Conservation (phyloP, 106 monocot genomes). For the Ottelia alismoides region DNA sequence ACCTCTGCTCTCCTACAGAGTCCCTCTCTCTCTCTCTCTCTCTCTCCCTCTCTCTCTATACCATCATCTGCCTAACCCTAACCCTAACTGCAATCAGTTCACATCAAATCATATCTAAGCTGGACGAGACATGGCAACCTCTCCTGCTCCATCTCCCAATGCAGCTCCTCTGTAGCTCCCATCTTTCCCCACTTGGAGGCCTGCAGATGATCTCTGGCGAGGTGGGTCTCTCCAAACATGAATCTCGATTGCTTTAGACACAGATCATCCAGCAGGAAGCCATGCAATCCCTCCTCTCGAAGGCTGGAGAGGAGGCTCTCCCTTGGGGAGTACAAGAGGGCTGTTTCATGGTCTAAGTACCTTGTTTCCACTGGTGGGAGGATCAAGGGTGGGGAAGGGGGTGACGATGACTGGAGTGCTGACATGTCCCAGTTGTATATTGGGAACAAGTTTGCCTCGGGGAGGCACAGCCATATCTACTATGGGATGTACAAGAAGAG, state of each 20-base stretch:
- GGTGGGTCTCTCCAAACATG: slow-evolving; percentile 24
- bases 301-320: slow-evolving; percentile 46
- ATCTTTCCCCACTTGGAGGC: too few species aligned
- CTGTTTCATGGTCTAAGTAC: slow-evolving; percentile 88
- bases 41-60: too few species aligned
- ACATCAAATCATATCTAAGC: too few species aligned
- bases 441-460: slow-evolving; percentile 79
- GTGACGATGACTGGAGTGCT: slow-evolving; percentile 77
- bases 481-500: slow-evolving; percentile 67
- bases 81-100: too few species aligned
- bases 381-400: slow-evolving; percentile 56
- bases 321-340: slow-evolving; percentile 65
- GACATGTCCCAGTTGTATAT: slow-evolving; percentile 84
- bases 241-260: slow-evolving; percentile 44
- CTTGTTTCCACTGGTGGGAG: slow-evolving; percentile 66
- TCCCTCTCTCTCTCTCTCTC: too few species aligned
- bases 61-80: too few species aligned
- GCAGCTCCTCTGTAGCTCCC: too few species aligned
- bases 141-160: too few species aligned
- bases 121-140: too few species aligned
- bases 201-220: too few species aligned
- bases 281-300: neutral
- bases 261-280: neutral
- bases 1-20: too few species aligned
- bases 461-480: slow-evolving; percentile 81